Percentiles rank a stretch among this genome's conserved stretches.
These are phyloP conservation scores for Cercospora sojina DNA, from an alignment of 2,329 filamentous ascomycete genomes.

Conservation along the genomic window DNA sequence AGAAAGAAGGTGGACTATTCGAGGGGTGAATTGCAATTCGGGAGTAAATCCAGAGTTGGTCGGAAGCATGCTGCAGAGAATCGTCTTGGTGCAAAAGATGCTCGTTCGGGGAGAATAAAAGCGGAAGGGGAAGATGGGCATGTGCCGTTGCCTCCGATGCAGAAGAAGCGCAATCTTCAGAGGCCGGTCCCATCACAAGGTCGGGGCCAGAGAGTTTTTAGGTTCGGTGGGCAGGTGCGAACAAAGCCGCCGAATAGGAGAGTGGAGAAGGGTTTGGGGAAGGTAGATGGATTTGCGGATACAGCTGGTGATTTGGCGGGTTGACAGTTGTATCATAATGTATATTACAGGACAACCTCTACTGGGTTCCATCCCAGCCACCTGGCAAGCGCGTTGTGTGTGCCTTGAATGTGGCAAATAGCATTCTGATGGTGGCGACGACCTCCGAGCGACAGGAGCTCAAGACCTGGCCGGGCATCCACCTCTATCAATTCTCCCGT, in stretches of 20 bases:
- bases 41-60: not conserved
- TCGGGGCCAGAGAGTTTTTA: not conserved
- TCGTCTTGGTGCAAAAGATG: not conserved
- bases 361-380: not conserved
- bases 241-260: not conserved
- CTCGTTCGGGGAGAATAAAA: not conserved
- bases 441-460: not conserved
- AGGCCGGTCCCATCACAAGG: not conserved
- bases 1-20: slow-evolving; percentile 29
- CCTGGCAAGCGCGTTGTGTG: not conserved
- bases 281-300: not conserved
- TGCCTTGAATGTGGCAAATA: not conserved
- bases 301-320: not conserved
- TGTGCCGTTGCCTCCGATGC: not conserved
- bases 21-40: slow-evolving; percentile 1
- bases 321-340: not conserved
- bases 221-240: not conserved
- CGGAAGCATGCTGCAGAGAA: not conserved
- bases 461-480: not conserved
- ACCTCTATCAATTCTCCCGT: not conserved
- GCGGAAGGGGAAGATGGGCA: not conserved
- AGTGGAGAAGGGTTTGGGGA: not conserved
- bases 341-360: not conserved
- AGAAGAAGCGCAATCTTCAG: not conserved
- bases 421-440: not conserved